These are phyloP conservation scores for Luffa aegyptiaca DNA, from an alignment of 306 rosid genomes.

Conservation along the genomic window DNA sequence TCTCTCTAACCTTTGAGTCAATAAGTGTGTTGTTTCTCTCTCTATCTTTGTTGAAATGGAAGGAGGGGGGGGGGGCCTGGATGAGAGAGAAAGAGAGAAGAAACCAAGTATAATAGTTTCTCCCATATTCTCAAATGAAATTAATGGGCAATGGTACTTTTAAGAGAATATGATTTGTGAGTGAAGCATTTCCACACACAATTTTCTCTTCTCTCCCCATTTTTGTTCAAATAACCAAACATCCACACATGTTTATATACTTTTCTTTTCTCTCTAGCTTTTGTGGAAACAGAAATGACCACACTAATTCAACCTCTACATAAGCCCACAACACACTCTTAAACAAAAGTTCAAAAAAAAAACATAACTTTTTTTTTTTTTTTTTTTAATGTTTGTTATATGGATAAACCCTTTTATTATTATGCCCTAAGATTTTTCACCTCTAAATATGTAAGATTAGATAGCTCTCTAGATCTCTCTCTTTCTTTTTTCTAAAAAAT, in stretches of 20 bases:
- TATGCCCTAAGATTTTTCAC: no score
- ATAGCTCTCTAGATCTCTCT: no score
- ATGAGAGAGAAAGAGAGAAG: background rate
- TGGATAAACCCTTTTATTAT: no score
- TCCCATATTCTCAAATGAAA: constrained; percentile 6
- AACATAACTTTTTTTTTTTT: no score
- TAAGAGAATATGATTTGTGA: constrained; percentile 6
- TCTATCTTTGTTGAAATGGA: background rate
- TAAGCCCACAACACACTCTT: background rate
- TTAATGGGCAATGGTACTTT: constrained; percentile 7
- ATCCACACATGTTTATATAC: constrained; percentile 2
- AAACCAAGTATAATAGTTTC: background rate
- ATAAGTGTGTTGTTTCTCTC: background rate
- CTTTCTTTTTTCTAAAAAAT: no score
- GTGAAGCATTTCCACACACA: background rate
- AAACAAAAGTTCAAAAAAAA: no score
- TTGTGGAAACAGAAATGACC: constrained; percentile 1
- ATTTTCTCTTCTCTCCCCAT: no score
- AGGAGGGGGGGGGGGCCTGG: background rate
- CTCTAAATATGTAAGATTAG: no score
- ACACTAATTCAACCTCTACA: background rate
- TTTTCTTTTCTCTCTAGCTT: background rate
- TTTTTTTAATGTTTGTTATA: no score
- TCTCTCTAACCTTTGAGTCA: constrained; percentile 1
- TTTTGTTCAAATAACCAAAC: background rate